phyloP scores from a whole-genome alignment of 2,329 filamentous ascomycete genomes.

The Pestalotiopsis sp. region DNA sequence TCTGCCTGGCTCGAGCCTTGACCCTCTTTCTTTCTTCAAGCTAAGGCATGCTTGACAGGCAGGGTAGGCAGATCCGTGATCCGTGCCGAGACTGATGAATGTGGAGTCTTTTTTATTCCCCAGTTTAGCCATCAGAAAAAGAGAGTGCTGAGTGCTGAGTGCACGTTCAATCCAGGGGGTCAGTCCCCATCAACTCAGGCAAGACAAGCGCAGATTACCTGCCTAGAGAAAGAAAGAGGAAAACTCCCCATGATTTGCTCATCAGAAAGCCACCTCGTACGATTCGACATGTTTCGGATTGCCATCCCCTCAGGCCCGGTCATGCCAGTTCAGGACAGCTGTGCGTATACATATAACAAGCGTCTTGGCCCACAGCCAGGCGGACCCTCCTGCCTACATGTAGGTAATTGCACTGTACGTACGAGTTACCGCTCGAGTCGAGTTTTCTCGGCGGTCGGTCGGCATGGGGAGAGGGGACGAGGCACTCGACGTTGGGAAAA shows the following conservation, averaged over 20 bases:
- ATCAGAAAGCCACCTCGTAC: not conserved
- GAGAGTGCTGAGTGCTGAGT: not conserved
- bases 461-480: too few species aligned
- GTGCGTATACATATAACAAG: too few species aligned
- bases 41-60: constrained; percentile 5
- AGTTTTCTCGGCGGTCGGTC: too few species aligned
- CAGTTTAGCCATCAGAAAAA: not conserved
- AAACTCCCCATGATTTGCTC: not conserved
- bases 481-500: too few species aligned
- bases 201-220: not conserved
- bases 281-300: not conserved
- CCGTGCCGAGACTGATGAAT: not conserved
- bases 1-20: not conserved
- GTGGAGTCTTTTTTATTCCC: not conserved
- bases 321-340: too few species aligned
- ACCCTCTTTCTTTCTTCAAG: not conserved
- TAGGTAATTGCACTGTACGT: too few species aligned
- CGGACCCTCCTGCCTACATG: too few species aligned
- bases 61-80: constrained; percentile 3
- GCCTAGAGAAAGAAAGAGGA: not conserved
- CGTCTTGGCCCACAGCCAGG: too few species aligned
- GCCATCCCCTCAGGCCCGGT: too few species aligned
- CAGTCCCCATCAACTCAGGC: not conserved
- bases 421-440: too few species aligned
- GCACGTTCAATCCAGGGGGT: not conserved